Percentiles rank a stretch among this genome's conserved stretches.
Evolutionary conservation across 768 basidiomycete genomes (phyloP).

Genomic region (Hygrocybe punicea): DNA sequence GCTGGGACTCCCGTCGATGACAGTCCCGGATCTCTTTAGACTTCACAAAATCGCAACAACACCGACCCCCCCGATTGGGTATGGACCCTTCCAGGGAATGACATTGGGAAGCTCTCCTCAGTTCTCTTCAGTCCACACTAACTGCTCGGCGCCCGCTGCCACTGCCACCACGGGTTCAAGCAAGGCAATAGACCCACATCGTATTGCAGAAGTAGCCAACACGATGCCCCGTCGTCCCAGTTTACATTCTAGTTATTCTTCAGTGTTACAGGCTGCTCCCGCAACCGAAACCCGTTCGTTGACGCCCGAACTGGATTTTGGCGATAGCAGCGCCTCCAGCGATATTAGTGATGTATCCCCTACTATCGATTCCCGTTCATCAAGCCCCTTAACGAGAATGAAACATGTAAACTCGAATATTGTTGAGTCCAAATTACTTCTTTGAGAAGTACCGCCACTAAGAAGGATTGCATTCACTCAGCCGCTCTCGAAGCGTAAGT

Average conservation of each 20-base stretch:
- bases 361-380: conserved; percentile 22
- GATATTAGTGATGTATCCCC: conserved; percentile 43
- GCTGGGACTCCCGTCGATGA: conserved; percentile 53
- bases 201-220: not conserved
- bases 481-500: conserved; percentile 63
- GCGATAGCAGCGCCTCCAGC: conserved; percentile 44
- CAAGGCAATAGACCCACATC: not conserved
- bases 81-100: not conserved
- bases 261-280: conserved; percentile 31
- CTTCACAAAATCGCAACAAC: conserved; percentile 45
- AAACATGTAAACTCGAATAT: conserved; percentile 52
- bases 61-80: conserved; percentile 8
- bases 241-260: conserved; percentile 41
- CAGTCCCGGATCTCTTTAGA: conserved; percentile 59
- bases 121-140: not conserved
- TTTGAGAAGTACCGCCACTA: conserved; percentile 12
- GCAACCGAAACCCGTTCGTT: conserved; percentile 27
- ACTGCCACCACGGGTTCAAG: not conserved
- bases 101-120: not conserved
- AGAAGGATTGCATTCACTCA: conserved; percentile 27
- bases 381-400: conserved; percentile 35
- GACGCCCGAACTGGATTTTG: conserved; percentile 41
- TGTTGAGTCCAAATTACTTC: conserved; percentile 36
- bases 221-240: conserved; percentile 4
- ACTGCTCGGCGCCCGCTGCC: not conserved